phyloP scores from a whole-genome alignment of 2,329 filamentous ascomycete species.

The Alternaria atra region DNA sequence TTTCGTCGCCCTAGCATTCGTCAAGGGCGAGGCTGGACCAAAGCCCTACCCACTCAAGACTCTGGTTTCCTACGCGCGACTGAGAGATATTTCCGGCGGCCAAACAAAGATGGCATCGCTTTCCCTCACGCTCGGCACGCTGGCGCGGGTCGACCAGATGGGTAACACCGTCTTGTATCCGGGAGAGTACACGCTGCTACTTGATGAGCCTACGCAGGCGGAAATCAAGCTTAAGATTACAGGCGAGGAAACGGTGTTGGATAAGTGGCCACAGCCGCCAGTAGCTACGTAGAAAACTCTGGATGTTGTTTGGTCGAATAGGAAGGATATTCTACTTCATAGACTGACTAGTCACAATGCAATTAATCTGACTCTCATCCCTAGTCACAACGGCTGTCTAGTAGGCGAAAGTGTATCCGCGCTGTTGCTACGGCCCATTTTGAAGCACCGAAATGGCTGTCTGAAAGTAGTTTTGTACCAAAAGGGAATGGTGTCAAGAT shows the following conservation, averaged over 20 bases:
- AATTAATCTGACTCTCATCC: no score
- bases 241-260: conserved; percentile 56
- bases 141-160: conserved; percentile 60
- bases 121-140: conserved; percentile 58
- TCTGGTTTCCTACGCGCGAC: conserved; percentile 61
- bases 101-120: conserved; percentile 47
- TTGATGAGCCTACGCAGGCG: conserved; percentile 46
- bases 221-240: conserved; percentile 58
- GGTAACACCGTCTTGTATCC: conserved; percentile 65
- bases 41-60: conserved; percentile 63
- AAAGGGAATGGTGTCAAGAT: no score
- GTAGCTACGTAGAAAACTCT: background rate
- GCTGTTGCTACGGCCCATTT: no score
- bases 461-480: no score
- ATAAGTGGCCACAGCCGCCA: conserved; percentile 41
- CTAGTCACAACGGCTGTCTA: no score
- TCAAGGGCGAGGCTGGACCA: conserved; percentile 60
- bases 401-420: no score
- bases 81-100: conserved; percentile 51
- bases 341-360: no score
- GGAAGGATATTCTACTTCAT: no score
- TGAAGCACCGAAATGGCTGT: no score
- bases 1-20: conserved; percentile 63
- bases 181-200: conserved; percentile 55
- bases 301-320: no score